Evolutionary conservation across 1,284 basidiomycete species (phyloP).

Genomic region (Puccinia hordei): DNA sequence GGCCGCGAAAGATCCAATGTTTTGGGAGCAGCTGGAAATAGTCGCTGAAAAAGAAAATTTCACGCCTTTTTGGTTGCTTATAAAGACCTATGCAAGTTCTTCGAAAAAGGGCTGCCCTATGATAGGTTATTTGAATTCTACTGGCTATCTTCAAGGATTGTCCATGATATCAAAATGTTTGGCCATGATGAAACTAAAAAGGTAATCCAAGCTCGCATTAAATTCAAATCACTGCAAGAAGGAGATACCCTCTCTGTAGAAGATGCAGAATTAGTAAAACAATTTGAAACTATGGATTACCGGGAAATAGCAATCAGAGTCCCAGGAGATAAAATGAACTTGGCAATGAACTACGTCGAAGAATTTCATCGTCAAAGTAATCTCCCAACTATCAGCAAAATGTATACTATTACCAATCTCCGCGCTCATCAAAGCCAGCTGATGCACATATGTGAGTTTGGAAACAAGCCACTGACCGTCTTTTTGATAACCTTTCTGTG

Average conservation of each 20-base stretch:
- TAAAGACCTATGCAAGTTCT: neutral
- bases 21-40: neutral
- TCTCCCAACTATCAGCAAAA: neutral
- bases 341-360: slow-evolving; percentile 5
- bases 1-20: neutral
- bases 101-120: neutral
- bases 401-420: neutral
- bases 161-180: neutral
- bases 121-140: neutral
- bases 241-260: neutral
- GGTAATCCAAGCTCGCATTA: neutral
- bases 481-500: neutral
- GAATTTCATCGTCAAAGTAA: neutral
- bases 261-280: neutral
- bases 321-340: neutral
- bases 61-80: neutral
- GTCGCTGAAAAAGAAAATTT: neutral
- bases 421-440: neutral
- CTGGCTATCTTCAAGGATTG: neutral
- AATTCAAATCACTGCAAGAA: neutral
- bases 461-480: too few relatives aligned
- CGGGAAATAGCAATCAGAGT: neutral
- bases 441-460: neutral
- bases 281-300: neutral
- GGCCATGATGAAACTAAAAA: neutral